A percentile compares a stretch with the other conserved stretches of the same genome.
Conservation (phyloP, 2,329 filamentous ascomycete genomes). For the Harringtonia lauricola region DNA sequence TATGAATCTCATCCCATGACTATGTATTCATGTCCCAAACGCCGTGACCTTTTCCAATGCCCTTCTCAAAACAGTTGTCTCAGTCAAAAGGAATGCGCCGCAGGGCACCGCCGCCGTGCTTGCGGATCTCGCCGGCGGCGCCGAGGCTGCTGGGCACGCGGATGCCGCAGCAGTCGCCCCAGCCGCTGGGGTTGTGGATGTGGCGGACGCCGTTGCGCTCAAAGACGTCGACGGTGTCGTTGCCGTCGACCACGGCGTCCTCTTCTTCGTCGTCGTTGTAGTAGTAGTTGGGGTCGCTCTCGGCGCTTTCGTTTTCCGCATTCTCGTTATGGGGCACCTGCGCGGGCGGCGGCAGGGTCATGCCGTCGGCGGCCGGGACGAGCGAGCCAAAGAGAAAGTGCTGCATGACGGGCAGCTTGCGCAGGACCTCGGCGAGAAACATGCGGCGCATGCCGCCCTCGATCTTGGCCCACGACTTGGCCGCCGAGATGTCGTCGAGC, state of each 20-base stretch:
- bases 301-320: constrained; percentile 35
- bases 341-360: constrained; percentile 53
- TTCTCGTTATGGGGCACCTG: constrained; percentile 32
- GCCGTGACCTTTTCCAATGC: no score
- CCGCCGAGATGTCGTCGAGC: constrained; percentile 92
- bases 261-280: constrained; percentile 36
- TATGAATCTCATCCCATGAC: no score
- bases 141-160: constrained; percentile 92
- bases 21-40: no score
- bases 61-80: no score
- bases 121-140: constrained; percentile 80
- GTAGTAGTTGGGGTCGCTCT: constrained; percentile 32
- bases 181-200: constrained; percentile 60
- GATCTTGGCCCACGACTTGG: constrained; percentile 84
- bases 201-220: constrained; percentile 55
- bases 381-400: constrained; percentile 91
- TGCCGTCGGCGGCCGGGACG: constrained; percentile 67
- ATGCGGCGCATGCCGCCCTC: constrained; percentile 93
- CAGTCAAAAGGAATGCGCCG: constrained; percentile 77
- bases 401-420: constrained; percentile 95
- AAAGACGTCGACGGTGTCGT: constrained; percentile 49
- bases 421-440: constrained; percentile 87
- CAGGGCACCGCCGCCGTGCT: constrained; percentile 50
- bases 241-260: constrained; percentile 31
- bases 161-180: constrained; percentile 97